These are phyloP conservation scores for Aspergillus haitiensis DNA, from an alignment of 495 filamentous ascomycete species.

Conservation along the genomic window DNA sequence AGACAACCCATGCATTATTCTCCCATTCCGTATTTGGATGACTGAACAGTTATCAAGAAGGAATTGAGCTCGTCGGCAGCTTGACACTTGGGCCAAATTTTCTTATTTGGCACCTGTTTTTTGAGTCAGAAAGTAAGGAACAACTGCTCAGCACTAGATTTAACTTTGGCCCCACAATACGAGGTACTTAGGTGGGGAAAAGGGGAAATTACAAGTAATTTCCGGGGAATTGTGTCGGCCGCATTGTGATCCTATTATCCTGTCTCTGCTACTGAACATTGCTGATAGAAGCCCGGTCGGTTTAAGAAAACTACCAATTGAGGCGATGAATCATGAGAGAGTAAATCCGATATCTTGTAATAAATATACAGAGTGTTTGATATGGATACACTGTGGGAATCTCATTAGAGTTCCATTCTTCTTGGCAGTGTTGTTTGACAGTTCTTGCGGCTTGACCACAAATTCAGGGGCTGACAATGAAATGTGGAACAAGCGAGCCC, in stretches of 20 bases:
- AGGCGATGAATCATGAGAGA: too few species aligned
- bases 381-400: too few species aligned
- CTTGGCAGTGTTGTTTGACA: not conserved
- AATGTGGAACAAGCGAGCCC: not conserved
- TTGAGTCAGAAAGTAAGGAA: not conserved
- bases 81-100: not conserved
- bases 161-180: not conserved
- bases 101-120: not conserved
- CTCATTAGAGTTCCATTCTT: too few species aligned
- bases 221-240: not conserved
- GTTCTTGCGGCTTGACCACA: not conserved
- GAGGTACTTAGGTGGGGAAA: not conserved
- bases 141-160: not conserved
- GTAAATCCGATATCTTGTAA: not conserved
- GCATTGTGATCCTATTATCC: too few species aligned
- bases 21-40: constrained; percentile 33
- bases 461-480: constrained; percentile 10
- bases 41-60: constrained; percentile 9
- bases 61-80: too few species aligned
- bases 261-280: too few species aligned
- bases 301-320: not conserved
- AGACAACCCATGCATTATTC: constrained; percentile 35
- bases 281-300: too few species aligned
- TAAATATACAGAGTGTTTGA: not conserved
- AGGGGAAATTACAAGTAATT: constrained; percentile 4